These are phyloP conservation scores for Phlebopus sp. DNA, from an alignment of 1,284 basidiomycete genomes.

Conservation along the genomic window DNA sequence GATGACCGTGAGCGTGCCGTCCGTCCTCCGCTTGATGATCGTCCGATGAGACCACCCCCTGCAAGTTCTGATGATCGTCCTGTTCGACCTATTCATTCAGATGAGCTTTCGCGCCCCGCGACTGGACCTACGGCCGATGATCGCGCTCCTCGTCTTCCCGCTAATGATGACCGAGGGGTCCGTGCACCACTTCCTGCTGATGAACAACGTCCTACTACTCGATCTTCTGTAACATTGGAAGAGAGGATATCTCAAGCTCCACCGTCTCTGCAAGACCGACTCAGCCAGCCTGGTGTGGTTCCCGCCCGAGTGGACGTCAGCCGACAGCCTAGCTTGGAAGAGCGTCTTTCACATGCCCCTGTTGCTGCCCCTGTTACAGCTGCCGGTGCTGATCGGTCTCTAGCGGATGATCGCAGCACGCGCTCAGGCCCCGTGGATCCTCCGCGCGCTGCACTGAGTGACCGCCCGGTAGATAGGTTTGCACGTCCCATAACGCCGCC, in stretches of 20 bases:
- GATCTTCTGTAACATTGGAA: conserved; percentile 31
- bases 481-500: conserved; percentile 13
- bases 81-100: conserved; percentile 8
- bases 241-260: conserved; percentile 35
- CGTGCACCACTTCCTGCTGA: conserved; percentile 15
- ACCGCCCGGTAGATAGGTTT: conserved; percentile 20
- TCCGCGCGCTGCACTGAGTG: conserved; percentile 17
- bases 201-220: conserved; percentile 29
- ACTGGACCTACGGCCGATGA: conserved; percentile 11
- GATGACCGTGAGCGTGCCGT: conserved; percentile 14
- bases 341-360: conserved; percentile 35
- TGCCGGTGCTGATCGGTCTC: conserved; percentile 6
- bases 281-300: conserved; percentile 27
- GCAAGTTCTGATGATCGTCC: conserved; percentile 23
- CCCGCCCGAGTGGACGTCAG: conserved; percentile 22
- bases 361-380: conserved; percentile 13
- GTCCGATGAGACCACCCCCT: conserved; percentile 24
- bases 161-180: conserved; percentile 25
- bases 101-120: conserved; percentile 13
- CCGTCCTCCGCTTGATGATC: conserved; percentile 28
- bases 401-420: conserved; percentile 20
- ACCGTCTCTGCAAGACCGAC: conserved; percentile 37
- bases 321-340: conserved; percentile 38
- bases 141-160: conserved; percentile 18
- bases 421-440: conserved; percentile 8